phyloP scores from a whole-genome alignment of 1,284 basidiomycete genomes.

The Tetrapyrgos nigripes region DNA sequence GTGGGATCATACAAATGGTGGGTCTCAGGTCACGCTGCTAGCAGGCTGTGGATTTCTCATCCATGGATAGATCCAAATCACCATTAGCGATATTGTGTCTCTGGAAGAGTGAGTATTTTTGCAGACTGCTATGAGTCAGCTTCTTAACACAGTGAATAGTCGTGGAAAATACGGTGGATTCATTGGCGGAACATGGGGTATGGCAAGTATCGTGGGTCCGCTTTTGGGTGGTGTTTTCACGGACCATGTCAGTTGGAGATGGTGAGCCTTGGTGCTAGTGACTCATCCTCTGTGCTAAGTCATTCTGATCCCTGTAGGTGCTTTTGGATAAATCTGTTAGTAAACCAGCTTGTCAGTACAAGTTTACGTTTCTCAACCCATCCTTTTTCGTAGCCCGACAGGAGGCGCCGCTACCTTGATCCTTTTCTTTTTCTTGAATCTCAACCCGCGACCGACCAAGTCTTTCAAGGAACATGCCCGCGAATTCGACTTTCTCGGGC shows the following conservation, averaged over 20 bases:
- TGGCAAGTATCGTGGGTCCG: constrained; percentile 81
- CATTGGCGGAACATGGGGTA: constrained; percentile 83
- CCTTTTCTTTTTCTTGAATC: constrained; percentile 83
- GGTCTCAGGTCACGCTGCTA: constrained; percentile 10
- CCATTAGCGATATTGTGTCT: constrained; percentile 81
- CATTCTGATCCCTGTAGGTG: constrained; percentile 53
- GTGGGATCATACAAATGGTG: constrained; percentile 69
- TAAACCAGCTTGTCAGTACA: background rate
- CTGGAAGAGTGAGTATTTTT: constrained; percentile 66
- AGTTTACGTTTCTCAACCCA: constrained; percentile 7
- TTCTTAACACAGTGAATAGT: constrained; percentile 37
- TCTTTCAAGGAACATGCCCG: constrained; percentile 62
- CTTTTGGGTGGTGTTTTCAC: constrained; percentile 77
- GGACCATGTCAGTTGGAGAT: constrained; percentile 78
- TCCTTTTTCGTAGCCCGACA: constrained; percentile 60
- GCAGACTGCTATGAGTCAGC: background rate
- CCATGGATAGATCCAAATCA: constrained; percentile 60
- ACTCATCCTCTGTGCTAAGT: too few relatives aligned
- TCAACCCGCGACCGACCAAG: constrained; percentile 75
- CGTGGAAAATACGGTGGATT: constrained; percentile 79
- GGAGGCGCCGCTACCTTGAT: constrained; percentile 75
- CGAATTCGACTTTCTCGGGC: constrained; percentile 82
- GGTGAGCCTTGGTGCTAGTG: constrained; percentile 44
- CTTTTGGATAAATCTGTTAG: constrained; percentile 78
- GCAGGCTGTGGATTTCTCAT: too few relatives aligned